Evolutionary conservation across 116 monocot species (phyloP).

Genomic region (Iris pallida): DNA sequence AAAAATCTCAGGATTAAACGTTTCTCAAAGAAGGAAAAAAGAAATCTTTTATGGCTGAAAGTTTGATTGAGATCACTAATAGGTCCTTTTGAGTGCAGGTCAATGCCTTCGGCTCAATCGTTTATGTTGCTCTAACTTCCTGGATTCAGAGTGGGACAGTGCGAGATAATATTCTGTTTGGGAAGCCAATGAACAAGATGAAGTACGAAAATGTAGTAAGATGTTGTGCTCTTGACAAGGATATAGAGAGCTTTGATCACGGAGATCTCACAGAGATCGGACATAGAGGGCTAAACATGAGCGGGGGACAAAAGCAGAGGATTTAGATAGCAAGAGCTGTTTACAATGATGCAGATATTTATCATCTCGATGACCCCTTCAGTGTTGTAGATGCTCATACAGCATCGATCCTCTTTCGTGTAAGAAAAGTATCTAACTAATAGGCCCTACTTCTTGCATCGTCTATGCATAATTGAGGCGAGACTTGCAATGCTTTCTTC

Average conservation of each 20-base stretch:
- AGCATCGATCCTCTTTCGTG: constrained; percentile 47
- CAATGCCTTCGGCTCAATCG: too few relatives aligned
- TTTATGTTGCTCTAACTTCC: constrained; percentile 45
- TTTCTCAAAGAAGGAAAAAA: too few relatives aligned
- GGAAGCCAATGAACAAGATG: constrained; percentile 31
- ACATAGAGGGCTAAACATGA: constrained; percentile 54
- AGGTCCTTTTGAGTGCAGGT: too few relatives aligned
- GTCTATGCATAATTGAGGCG: not conserved
- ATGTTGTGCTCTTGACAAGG: constrained; percentile 47
- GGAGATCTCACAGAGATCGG: constrained; percentile 52
- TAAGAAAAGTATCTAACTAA: constrained; percentile 15
- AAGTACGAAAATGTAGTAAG: constrained; percentile 26
- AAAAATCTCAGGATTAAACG: constrained; percentile 43
- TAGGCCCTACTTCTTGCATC: not conserved
- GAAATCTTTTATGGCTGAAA: too few relatives aligned
- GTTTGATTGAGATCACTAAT: too few relatives aligned
- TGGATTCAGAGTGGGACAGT: constrained; percentile 53
- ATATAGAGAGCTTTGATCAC: constrained; percentile 38
- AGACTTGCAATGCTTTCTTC: not conserved
- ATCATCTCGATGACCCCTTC: constrained; percentile 52
- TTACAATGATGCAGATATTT: constrained; percentile 43
- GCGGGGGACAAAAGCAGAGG: constrained; percentile 54
- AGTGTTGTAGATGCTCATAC: constrained; percentile 62
- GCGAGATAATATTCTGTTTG: constrained; percentile 43
- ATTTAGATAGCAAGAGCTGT: constrained; percentile 52